A percentile compares a stretch with the other conserved stretches of the same genome.
Conservation (phyloP, 2,329 filamentous ascomycete species). For the Samsoniella hepiali region DNA sequence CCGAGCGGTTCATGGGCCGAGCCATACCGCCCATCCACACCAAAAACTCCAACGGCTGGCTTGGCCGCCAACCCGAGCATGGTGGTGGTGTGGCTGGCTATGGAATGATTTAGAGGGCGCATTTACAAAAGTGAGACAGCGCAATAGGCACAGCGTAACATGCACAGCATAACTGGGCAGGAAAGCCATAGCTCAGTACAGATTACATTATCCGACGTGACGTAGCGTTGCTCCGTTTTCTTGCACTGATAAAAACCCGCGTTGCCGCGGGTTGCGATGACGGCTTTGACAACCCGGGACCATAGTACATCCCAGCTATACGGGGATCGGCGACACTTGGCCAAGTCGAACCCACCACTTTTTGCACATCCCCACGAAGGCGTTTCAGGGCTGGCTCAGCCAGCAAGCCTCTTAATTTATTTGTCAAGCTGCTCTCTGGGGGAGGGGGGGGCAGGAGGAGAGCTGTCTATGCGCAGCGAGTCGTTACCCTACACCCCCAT, state of each 20-base stretch:
- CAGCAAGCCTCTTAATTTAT: conserved; percentile 1
- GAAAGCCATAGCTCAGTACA: too few relatives aligned
- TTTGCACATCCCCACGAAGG: not conserved
- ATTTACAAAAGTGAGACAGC: too few relatives aligned
- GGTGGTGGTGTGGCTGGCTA: too few relatives aligned
- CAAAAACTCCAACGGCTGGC: too few relatives aligned
- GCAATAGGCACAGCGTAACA: too few relatives aligned
- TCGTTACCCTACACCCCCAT: not conserved
- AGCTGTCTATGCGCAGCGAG: not conserved
- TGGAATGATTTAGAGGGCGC: too few relatives aligned
- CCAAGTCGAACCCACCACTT: not conserved
- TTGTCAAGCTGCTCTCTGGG: not conserved
- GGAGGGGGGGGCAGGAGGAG: not conserved
- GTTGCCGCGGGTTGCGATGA: not conserved
- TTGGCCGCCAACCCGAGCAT: too few relatives aligned
- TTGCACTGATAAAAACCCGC: not conserved
- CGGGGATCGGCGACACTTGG: conserved; percentile 1
- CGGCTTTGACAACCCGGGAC: too few relatives aligned
- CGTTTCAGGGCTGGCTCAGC: conserved; percentile 9
- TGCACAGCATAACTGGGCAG: too few relatives aligned
- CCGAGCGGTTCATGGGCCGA: too few relatives aligned
- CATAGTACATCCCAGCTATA: not conserved
- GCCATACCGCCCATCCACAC: too few relatives aligned
- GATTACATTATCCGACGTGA: not conserved
- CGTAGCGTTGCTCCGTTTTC: not conserved